phyloP scores from a whole-genome alignment of 1,284 basidiomycete genomes.

The Tilletiopsis washingtonensis region DNA sequence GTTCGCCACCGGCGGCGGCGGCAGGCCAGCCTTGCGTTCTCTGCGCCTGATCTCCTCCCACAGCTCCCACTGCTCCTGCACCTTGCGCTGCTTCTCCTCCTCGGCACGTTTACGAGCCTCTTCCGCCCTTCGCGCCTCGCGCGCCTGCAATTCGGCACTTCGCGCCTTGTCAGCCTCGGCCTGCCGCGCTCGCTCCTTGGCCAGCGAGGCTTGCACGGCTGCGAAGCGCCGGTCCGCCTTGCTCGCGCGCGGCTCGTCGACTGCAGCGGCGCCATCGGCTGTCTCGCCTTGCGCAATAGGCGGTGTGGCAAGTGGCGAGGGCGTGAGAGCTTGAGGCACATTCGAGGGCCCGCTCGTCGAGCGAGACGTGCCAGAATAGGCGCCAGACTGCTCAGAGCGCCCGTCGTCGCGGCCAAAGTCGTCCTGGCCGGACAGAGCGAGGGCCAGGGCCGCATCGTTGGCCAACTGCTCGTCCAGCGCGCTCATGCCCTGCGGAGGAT shows the following conservation, averaged over 20 bases:
- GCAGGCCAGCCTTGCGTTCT: not conserved
- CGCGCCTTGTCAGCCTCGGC: not conserved
- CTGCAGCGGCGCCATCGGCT: not conserved
- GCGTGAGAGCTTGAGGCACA: no score
- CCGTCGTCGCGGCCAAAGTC: no score
- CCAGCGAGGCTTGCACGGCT: not conserved
- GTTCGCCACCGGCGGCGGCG: not conserved
- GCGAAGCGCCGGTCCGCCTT: not conserved
- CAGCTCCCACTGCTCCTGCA: not conserved
- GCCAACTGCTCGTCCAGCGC: not conserved
- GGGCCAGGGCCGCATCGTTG: not conserved
- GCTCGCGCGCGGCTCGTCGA: not conserved
- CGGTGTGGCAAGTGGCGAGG: no score
- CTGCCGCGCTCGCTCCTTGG: not conserved
- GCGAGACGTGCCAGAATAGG: no score
- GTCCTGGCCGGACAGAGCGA: not conserved
- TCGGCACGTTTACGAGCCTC: not conserved
- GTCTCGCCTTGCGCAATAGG: no score
- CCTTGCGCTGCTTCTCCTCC: not conserved
- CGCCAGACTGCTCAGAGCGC: no score
- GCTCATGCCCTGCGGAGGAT: not conserved
- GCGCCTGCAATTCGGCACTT: not conserved
- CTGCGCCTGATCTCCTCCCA: not conserved
- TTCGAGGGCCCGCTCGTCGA: no score
- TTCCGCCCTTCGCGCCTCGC: not conserved